Percentiles rank a stretch among this genome's conserved stretches.
Conservation (phyloP, 2,329 filamentous ascomycete genomes). For the Claviceps spartinae region DNA sequence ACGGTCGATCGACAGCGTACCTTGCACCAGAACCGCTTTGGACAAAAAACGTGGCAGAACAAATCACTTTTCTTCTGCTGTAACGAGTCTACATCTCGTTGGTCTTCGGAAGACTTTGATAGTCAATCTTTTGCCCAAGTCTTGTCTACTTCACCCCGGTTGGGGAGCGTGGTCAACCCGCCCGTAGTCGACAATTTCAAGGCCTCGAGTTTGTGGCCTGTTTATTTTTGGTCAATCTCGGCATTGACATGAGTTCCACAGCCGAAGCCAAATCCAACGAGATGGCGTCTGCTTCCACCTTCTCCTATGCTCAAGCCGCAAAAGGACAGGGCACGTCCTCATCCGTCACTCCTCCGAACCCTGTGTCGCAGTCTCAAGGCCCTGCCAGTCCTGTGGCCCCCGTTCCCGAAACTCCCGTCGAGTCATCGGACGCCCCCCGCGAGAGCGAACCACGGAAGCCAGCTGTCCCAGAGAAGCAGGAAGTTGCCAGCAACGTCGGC, state of each 20-base stretch:
- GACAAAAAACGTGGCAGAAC: not conserved
- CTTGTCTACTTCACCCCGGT: constrained; percentile 6
- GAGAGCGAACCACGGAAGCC: constrained; percentile 11
- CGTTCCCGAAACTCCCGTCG: constrained; percentile 13
- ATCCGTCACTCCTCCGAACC: constrained; percentile 15
- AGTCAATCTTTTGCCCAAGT: constrained; percentile 1
- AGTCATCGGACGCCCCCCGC: constrained; percentile 14
- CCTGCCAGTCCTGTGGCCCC: constrained; percentile 12
- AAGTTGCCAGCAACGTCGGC: constrained; percentile 19
- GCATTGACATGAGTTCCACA: constrained; percentile 12
- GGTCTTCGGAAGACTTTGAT: constrained; percentile 1
- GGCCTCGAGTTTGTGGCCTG: not conserved
- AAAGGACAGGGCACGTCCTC: constrained; percentile 51
- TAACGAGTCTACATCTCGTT: not conserved
- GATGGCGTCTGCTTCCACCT: constrained; percentile 47
- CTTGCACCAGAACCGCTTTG: not conserved
- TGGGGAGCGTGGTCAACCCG: constrained; percentile 9
- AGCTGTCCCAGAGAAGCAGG: constrained; percentile 19
- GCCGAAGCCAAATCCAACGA: constrained; percentile 16
- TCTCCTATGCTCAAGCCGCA: constrained; percentile 93
- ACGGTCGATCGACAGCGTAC: not conserved
- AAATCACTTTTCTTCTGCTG: not conserved
- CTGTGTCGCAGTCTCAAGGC: constrained; percentile 13
- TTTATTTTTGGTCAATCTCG: not conserved
- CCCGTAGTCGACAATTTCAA: constrained; percentile 5